phyloP scores from a whole-genome alignment of 2,329 filamentous ascomycete genomes.

The Esteya vermicola region DNA sequence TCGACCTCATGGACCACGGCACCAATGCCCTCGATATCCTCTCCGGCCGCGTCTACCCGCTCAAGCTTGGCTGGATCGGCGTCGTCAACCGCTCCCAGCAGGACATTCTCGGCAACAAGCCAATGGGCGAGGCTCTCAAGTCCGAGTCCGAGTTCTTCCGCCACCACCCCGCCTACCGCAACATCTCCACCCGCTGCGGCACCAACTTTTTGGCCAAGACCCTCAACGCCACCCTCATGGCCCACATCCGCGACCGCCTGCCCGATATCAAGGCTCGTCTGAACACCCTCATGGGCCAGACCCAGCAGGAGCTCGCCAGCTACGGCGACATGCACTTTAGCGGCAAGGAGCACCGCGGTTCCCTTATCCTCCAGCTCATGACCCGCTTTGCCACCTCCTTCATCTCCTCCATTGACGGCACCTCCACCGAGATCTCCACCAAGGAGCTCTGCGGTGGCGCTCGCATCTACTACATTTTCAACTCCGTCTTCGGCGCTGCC shows the following conservation, averaged over 20 bases:
- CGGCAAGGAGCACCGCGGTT: slow-evolving; percentile 90
- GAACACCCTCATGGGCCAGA: slow-evolving; percentile 99
- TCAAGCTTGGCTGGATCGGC: slow-evolving; percentile 95
- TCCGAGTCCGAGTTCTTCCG: slow-evolving; percentile 91
- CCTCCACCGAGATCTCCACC: slow-evolving; percentile 94
- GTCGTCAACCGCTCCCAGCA: slow-evolving; percentile 97
- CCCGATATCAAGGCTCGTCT: slow-evolving; percentile 96
- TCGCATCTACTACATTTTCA: slow-evolving; percentile 97
- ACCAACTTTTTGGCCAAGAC: slow-evolving; percentile 92
- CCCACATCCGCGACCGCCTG: slow-evolving; percentile 85
- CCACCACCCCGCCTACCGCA: slow-evolving; percentile 92
- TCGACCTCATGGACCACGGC: slow-evolving; percentile 97
- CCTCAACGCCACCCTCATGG: slow-evolving; percentile 88
- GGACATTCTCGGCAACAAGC: slow-evolving; percentile 91
- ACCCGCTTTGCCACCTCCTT: slow-evolving; percentile 96
- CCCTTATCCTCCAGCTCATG: slow-evolving; percentile 92
- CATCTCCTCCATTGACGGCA: slow-evolving; percentile 96
- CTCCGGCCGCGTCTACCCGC: slow-evolving; percentile 88
- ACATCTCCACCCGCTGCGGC: slow-evolving; percentile 85
- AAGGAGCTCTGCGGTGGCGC: slow-evolving; percentile 94
- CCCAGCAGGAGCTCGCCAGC: slow-evolving; percentile 92
- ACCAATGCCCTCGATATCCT: slow-evolving; percentile 97
- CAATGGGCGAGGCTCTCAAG: slow-evolving; percentile 81
- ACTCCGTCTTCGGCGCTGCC: slow-evolving; percentile 94
- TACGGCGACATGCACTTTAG: slow-evolving; percentile 97